phyloP scores from a whole-genome alignment of 2,329 filamentous ascomycete genomes.

The Sporothrix humicola region DNA sequence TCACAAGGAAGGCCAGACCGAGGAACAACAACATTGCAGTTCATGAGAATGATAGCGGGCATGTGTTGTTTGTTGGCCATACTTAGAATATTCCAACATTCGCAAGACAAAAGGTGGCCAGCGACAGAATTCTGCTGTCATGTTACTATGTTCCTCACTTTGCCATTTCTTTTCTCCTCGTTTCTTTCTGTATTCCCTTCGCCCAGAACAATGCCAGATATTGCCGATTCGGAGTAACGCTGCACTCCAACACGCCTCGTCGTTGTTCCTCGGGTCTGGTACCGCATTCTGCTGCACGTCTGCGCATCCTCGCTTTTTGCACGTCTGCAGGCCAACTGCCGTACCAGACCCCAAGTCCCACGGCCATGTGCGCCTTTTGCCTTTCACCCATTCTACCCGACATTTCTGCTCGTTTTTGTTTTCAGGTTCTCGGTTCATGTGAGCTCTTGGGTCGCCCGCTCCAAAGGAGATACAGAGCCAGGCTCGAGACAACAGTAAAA shows the following conservation, averaged over 20 bases:
- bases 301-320: not conserved
- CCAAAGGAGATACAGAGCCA: not conserved
- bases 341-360: not conserved
- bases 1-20: not conserved
- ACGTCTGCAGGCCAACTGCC: conserved; percentile 9
- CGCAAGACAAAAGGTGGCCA: too few relatives aligned
- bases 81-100: too few relatives aligned
- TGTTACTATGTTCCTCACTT: too few relatives aligned
- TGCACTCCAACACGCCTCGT: conserved; percentile 5
- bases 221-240: conserved; percentile 11
- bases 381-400: conserved; percentile 4
- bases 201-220: not conserved
- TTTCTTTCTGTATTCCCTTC: not conserved
- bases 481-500: not conserved
- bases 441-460: not conserved
- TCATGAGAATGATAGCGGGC: too few relatives aligned
- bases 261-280: not conserved
- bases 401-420: conserved; percentile 5
- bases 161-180: not conserved
- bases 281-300: not conserved
- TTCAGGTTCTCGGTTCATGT: conserved; percentile 17
- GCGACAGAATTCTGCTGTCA: too few relatives aligned
- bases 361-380: not conserved
- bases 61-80: too few relatives aligned
- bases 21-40: not conserved